These are phyloP conservation scores for Helminthosporium solani DNA, from an alignment of 2,329 filamentous ascomycete genomes.

Conservation along the genomic window DNA sequence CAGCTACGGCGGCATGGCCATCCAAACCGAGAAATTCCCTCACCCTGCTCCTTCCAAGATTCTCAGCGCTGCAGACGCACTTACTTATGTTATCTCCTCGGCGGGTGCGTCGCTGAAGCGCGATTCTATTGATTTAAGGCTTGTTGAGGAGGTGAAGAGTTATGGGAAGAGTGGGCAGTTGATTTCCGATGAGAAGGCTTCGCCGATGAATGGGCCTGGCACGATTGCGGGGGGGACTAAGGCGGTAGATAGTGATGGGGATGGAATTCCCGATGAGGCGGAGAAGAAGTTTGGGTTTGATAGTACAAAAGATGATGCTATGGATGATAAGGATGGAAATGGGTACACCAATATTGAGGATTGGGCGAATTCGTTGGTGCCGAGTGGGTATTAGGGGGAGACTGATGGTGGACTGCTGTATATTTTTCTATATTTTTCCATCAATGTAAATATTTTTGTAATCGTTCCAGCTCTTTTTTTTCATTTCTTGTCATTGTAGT, in stretches of 20 bases:
- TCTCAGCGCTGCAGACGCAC: slow-evolving; percentile 44
- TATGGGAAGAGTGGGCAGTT: slow-evolving; percentile 49
- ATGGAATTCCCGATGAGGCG: slow-evolving; percentile 54
- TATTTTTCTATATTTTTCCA: not conserved
- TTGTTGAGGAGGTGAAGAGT: slow-evolving; percentile 49
- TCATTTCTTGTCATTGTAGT: no score
- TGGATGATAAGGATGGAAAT: slow-evolving; percentile 43
- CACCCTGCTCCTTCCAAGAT: slow-evolving; percentile 48
- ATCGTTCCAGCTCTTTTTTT: no score
- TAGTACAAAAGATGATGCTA: slow-evolving; percentile 39
- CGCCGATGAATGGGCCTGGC: slow-evolving; percentile 45
- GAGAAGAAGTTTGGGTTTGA: slow-evolving; percentile 49
- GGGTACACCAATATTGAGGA: slow-evolving; percentile 53
- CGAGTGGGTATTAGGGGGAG: not conserved
- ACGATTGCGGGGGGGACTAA: slow-evolving; percentile 43
- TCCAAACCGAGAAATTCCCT: slow-evolving; percentile 44
- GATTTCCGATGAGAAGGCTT: slow-evolving; percentile 50
- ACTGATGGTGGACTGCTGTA: not conserved
- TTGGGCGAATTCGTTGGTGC: slow-evolving; percentile 53
- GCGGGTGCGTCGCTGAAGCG: slow-evolving; percentile 49
- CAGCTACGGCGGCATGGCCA: slow-evolving; percentile 52
- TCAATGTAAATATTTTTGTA: no score
- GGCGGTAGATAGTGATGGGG: slow-evolving; percentile 49
- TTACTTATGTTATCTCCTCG: slow-evolving; percentile 43
- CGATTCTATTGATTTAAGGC: slow-evolving; percentile 47